Percentiles rank a stretch among this genome's conserved stretches.
These are phyloP conservation scores for Suillus luteus DNA, from an alignment of 768 basidiomycete species.

Conservation along the genomic window DNA sequence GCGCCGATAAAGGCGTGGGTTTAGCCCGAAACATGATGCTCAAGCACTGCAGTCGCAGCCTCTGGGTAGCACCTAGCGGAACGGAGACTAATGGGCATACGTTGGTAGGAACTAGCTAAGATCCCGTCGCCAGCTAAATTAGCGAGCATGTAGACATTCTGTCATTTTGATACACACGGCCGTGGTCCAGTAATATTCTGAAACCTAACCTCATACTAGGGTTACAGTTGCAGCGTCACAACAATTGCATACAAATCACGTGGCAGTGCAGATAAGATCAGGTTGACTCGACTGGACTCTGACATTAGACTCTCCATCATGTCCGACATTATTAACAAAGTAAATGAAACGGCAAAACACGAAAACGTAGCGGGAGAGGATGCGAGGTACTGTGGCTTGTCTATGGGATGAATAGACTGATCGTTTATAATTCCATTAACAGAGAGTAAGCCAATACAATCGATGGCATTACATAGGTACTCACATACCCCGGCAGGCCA, in stretches of 20 bases:
- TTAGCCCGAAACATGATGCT: slow-evolving; percentile 7
- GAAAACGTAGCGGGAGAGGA: too few species aligned
- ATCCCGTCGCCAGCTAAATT: background rate
- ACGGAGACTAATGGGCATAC: background rate
- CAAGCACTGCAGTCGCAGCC: slow-evolving; percentile 5
- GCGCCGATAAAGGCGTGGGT: slow-evolving; percentile 13
- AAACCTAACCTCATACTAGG: slow-evolving; percentile 26
- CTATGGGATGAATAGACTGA: background rate
- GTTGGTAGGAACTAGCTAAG: background rate
- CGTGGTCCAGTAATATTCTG: slow-evolving; percentile 4
- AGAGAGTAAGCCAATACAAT: background rate
- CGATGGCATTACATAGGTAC: background rate
- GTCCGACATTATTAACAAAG: slow-evolving; percentile 12
- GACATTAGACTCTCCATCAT: slow-evolving; percentile 17
- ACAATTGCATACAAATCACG: slow-evolving; percentile 5
- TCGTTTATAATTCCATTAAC: background rate
- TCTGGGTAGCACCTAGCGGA: background rate
- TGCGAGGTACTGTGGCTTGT: background rate
- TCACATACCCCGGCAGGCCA: background rate
- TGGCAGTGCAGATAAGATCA: slow-evolving; percentile 25
- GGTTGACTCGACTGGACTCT: slow-evolving; percentile 10
- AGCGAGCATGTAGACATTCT: background rate
- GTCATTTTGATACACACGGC: slow-evolving; percentile 9
- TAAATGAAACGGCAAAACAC: too few species aligned
- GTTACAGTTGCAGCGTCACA: slow-evolving; percentile 8